Conservation (phyloP, 2,329 filamentous ascomycete species). For the Falciphora oryzae region DNA sequence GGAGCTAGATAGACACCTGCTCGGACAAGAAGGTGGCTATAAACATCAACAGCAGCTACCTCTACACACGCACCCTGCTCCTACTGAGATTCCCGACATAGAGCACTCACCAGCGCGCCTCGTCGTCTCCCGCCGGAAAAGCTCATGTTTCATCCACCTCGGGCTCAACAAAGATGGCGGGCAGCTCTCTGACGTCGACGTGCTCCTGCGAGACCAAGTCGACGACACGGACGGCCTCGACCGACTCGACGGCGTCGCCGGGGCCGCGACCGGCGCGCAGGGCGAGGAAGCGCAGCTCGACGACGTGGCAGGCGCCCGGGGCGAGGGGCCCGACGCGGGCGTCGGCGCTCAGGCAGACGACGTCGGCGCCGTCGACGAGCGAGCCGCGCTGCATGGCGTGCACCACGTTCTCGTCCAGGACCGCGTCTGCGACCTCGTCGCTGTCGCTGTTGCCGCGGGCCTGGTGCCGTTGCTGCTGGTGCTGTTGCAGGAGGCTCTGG, state of each 20-base stretch:
- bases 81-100: background rate
- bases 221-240: conserved; percentile 68
- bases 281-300: conserved; percentile 66
- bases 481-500: background rate
- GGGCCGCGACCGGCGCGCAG: conserved; percentile 62
- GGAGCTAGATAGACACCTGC: background rate
- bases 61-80: background rate
- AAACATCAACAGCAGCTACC: too few relatives aligned
- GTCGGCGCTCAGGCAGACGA: conserved; percentile 72
- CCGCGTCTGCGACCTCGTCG: conserved; percentile 53
- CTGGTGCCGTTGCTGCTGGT: conserved; percentile 20
- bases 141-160: conserved; percentile 11
- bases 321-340: conserved; percentile 66
- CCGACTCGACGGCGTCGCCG: conserved; percentile 57
- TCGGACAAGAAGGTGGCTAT: too few relatives aligned
- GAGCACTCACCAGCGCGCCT: background rate
- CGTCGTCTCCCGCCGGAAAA: too few relatives aligned
- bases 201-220: conserved; percentile 71
- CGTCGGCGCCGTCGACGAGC: conserved; percentile 56
- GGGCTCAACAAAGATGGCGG: conserved; percentile 54
- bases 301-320: conserved; percentile 67
- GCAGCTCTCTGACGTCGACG: conserved; percentile 70
- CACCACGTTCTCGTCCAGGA: conserved; percentile 65
- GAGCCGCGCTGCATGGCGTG: conserved; percentile 66
- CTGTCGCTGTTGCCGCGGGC: conserved; percentile 12